phyloP scores from a whole-genome alignment of 2,329 filamentous ascomycete genomes.

The Diaporthe ampelina region DNA sequence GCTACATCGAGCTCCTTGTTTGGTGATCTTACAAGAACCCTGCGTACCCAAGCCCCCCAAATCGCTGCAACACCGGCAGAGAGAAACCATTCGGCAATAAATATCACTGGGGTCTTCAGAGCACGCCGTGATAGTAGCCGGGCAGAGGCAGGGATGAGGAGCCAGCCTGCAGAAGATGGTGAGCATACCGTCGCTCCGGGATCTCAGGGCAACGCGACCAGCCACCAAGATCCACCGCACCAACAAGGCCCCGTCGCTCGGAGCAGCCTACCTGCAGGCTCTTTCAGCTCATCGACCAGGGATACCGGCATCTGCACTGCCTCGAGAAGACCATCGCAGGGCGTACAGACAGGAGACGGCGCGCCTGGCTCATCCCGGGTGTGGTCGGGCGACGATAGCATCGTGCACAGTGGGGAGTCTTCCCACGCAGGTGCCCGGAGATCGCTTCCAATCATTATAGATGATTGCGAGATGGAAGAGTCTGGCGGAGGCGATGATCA shows the following conservation, averaged over 20 bases:
- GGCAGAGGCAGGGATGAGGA: too few relatives aligned
- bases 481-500: neutral
- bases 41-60: too few relatives aligned
- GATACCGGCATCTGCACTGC: neutral
- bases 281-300: neutral
- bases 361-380: neutral
- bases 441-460: neutral
- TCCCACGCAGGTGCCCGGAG: neutral
- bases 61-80: too few relatives aligned
- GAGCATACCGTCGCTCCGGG: neutral
- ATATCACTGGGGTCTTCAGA: too few relatives aligned
- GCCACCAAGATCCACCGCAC: too few relatives aligned
- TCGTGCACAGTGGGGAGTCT: conserved; percentile 4
- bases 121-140: too few relatives aligned
- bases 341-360: neutral
- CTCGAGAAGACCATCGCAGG: neutral
- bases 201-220: neutral
- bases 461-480: conserved; percentile 8
- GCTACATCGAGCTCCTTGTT: too few relatives aligned
- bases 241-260: neutral
- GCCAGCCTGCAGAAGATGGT: too few relatives aligned
- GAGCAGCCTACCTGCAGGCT: neutral
- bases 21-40: too few relatives aligned
- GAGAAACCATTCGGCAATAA: too few relatives aligned
- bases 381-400: conserved; percentile 13